Conservation (phyloP, 371 early-diverging fungal genomes). For the Circinella minor region DNA sequence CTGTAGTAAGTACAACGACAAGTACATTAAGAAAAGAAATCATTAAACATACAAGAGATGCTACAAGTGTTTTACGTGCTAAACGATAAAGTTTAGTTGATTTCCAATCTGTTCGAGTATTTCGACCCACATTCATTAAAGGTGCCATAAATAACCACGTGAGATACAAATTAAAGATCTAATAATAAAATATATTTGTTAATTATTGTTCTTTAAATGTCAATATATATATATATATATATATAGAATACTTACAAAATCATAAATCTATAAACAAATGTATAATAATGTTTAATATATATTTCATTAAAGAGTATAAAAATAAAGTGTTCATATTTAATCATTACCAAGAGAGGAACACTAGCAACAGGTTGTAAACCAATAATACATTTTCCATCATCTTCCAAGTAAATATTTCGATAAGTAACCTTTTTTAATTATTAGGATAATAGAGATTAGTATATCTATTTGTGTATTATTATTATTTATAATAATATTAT, state of each 20-base stretch:
- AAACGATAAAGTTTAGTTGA: conserved; percentile 43
- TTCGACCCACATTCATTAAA: conserved; percentile 38
- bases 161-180: conserved; percentile 51
- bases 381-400: conserved; percentile 52
- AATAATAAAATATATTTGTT: not conserved
- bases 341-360: conserved; percentile 46
- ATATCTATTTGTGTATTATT: no score
- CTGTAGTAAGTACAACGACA: conserved; percentile 47
- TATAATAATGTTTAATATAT: no score
- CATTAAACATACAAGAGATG: conserved; percentile 51
- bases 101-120: conserved; percentile 49
- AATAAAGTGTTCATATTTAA: no score
- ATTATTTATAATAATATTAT: no score
- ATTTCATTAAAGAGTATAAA: no score
- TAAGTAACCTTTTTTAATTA: conserved; percentile 12
- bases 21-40: conserved; percentile 56
- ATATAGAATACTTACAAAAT: conserved; percentile 50
- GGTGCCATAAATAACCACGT: conserved; percentile 57
- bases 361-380: conserved; percentile 56
- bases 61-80: conserved; percentile 53
- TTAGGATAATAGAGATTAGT: no score
- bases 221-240: not conserved
- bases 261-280: conserved; percentile 24
- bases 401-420: conserved; percentile 46
- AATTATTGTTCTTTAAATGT: not conserved